Base-by-base conservation (phyloP, 192 early-diverging fungal species). In the Pilaira anomala region DNA sequence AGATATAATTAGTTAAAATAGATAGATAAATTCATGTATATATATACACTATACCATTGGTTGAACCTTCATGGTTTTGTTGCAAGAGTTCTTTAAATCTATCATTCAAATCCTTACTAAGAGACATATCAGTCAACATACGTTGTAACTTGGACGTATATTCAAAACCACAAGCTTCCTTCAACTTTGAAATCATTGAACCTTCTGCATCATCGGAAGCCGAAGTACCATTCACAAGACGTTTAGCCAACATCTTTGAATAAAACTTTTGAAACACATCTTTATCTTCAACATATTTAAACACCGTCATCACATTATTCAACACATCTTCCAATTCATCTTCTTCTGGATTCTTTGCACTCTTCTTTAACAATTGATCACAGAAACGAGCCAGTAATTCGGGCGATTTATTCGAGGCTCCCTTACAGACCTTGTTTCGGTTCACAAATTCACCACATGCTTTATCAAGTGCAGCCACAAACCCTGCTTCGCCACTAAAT, bases 201-300 rank as follows among this genome's bases (percentile, higher is more conserved):
- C 95, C 88, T 73, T 99, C 97, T 55, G 88, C 85, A 68, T 99
- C 95, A 49, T 93, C 89, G 24, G 91, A 94, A 29, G 90, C 91
- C 18, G 93, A 98, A 8, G 88, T 83, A 49, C 82, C 83, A 77
- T 93, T 87, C 16, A 99, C 91, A 16, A 99, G 83, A 41, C 97
- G 94, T 53, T 93, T 92, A 25, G 95, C 92, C 68, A 99, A 75
- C 80, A 90, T 89, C 72, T 90, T 93, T 36, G 88, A 87, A 76
- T 99, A 99, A 52, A 96, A 94, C 77, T 95, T 94, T 74, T 97
- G 95, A 80, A 98, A 99, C 28, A 99, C 93, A 71, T 99, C 97
- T 73, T 93, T 92, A 81, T 96, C 94, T 62, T 94, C 93, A 44
- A 99, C 85, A 71, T 93, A 99, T 73, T 95, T 93, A 77, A 94